Percentiles rank a stretch among this genome's conserved stretches.
phyloP scores from a whole-genome alignment of 139 green algal species.

The Nannochloris sp. region DNA sequence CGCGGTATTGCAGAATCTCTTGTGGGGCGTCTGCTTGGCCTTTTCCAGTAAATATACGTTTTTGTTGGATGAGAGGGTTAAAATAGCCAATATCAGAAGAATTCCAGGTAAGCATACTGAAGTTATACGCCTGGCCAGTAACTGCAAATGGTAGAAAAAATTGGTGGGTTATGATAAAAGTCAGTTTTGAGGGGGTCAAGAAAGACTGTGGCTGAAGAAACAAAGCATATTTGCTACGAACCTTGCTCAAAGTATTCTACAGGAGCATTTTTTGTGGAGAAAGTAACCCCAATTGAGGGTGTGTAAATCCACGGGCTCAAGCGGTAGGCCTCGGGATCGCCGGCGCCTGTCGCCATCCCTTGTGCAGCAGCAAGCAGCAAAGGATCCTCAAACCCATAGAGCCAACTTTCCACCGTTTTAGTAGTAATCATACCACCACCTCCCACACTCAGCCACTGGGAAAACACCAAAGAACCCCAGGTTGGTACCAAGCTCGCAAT shows the following conservation, averaged over 20 bases:
- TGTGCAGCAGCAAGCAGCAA: conserved; percentile 5
- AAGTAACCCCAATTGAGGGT: not conserved
- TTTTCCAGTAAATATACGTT: conserved; percentile 15
- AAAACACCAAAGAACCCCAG: conserved; percentile 1
- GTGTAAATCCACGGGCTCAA: conserved; percentile 14
- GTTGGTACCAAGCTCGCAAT: not conserved
- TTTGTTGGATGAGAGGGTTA: conserved; percentile 21
- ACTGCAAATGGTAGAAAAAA: not conserved
- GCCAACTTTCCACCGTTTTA: conserved; percentile 14
- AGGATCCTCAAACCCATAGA: conserved; percentile 28
- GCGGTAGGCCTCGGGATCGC: not conserved
- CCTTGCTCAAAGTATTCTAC: conserved; percentile 9
- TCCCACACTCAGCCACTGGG: not conserved
- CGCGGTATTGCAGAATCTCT: not conserved
- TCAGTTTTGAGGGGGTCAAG: too few species aligned
- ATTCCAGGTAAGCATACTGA: conserved; percentile 5
- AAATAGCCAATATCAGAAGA: conserved; percentile 9
- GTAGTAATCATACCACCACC: conserved; percentile 19
- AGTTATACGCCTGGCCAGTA: not conserved
- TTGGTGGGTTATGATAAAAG: too few species aligned
- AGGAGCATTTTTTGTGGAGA: not conserved
- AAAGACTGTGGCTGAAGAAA: too few species aligned
- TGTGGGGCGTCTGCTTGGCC: not conserved
- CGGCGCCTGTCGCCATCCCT: not conserved
- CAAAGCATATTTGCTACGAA: too few species aligned